phyloP scores from a whole-genome alignment of 768 basidiomycete species.

The Boletus tylopilopsis region DNA sequence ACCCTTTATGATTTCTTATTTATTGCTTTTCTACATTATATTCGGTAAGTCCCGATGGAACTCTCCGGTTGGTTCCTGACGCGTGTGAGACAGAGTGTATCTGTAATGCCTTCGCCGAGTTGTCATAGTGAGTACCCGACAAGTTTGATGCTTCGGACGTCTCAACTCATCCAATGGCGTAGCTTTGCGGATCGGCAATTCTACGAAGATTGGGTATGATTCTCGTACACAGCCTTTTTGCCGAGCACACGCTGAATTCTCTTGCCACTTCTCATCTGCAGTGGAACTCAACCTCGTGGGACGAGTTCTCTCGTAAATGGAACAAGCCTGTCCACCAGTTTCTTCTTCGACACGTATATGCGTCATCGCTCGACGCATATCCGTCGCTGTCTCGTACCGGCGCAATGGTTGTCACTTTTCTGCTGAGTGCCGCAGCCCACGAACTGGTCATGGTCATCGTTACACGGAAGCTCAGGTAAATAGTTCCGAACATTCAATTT shows the following conservation, averaged over 20 bases:
- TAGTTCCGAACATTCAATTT: neutral
- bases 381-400: conserved; percentile 60
- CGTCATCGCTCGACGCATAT: conserved; percentile 77
- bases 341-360: conserved; percentile 93
- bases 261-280: conserved; percentile 15
- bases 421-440: conserved; percentile 85
- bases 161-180: conserved; percentile 4
- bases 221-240: neutral
- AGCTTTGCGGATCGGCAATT: conserved; percentile 98
- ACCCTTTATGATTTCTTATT: conserved; percentile 91
- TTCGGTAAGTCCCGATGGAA: conserved; percentile 49
- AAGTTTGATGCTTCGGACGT: neutral
- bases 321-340: conserved; percentile 96
- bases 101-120: conserved; percentile 92
- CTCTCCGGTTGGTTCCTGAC: neutral
- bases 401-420: conserved; percentile 93
- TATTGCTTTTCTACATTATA: conserved; percentile 82
- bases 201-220: conserved; percentile 88
- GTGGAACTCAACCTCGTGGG: conserved; percentile 98
- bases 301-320: conserved; percentile 98
- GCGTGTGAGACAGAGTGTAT: conserved; percentile 68
- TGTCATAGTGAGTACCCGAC: conserved; percentile 64
- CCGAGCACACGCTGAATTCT: neutral
- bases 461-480: conserved; percentile 84
- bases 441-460: conserved; percentile 97